phyloP scores from a whole-genome alignment of 2,329 filamentous ascomycete species.

The Furcasterigmium furcatum region DNA sequence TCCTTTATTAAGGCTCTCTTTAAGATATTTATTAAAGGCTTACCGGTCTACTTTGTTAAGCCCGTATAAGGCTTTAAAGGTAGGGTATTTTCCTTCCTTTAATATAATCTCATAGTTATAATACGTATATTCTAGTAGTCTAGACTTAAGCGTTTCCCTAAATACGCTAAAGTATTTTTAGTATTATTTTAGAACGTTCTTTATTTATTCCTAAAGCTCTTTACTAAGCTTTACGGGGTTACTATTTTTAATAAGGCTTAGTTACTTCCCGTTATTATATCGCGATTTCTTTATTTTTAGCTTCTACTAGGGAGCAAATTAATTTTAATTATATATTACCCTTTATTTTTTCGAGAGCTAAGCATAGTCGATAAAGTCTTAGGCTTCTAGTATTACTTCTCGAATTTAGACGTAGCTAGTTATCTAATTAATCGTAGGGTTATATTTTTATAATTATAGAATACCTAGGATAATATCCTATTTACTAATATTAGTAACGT shows the following conservation, averaged over 20 bases:
- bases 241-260: too few relatives aligned
- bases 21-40: neutral
- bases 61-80: neutral
- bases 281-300: too few relatives aligned
- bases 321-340: too few relatives aligned
- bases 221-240: neutral
- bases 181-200: neutral
- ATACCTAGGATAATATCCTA: constrained; percentile 1
- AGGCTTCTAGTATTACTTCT: neutral
- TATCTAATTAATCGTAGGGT: neutral
- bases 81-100: neutral
- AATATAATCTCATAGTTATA: neutral
- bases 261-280: too few relatives aligned
- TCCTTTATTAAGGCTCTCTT: constrained; percentile 8
- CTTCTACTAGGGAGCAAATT: too few relatives aligned
- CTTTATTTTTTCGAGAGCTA: too few relatives aligned
- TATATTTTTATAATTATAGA: neutral
- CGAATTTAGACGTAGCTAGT: neutral
- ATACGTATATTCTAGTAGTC: constrained; percentile 3
- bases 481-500: neutral
- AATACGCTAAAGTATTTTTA: neutral
- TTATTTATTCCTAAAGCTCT: neutral
- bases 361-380: too few relatives aligned
- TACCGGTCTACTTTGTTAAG: neutral
- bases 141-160: neutral